phyloP scores from a whole-genome alignment of 768 basidiomycete genomes.

The Glaciozyma antarctica region DNA sequence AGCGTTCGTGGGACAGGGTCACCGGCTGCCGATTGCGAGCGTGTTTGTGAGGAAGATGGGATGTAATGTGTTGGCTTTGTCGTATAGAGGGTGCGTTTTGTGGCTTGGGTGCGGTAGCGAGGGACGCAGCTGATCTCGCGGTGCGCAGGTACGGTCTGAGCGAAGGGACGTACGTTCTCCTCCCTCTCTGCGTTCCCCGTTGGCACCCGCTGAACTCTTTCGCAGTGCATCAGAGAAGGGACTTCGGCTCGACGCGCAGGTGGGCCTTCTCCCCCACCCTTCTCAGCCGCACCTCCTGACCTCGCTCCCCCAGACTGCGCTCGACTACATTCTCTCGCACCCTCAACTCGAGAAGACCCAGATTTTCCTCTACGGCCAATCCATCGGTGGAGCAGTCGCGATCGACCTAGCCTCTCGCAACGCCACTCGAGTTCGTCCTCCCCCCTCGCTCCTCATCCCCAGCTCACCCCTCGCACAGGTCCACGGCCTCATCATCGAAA shows the following conservation, averaged over 20 bases:
- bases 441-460: background rate
- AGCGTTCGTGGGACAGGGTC: constrained; percentile 47
- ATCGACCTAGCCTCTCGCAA: constrained; percentile 78
- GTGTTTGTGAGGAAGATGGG: constrained; percentile 72
- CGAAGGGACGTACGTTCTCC: constrained; percentile 60
- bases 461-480: constrained; percentile 45
- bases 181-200: no score
- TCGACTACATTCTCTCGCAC: constrained; percentile 63
- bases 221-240: constrained; percentile 45
- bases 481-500: constrained; percentile 73
- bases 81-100: constrained; percentile 69
- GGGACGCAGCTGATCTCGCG: constrained; percentile 2
- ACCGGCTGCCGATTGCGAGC: constrained; percentile 76
- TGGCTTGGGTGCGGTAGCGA: background rate
- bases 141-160: constrained; percentile 68
- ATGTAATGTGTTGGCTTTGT: constrained; percentile 89
- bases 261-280: constrained; percentile 39
- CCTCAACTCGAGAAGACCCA: constrained; percentile 56
- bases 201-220: background rate
- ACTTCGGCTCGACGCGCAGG: constrained; percentile 72
- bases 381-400: constrained; percentile 84
- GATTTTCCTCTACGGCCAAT: constrained; percentile 70
- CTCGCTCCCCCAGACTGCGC: constrained; percentile 40
- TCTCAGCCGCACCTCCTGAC: background rate
- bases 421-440: constrained; percentile 51